Evolutionary conservation across 2,329 filamentous ascomycete genomes (phyloP).

Genomic region (Amauroascus niger): DNA sequence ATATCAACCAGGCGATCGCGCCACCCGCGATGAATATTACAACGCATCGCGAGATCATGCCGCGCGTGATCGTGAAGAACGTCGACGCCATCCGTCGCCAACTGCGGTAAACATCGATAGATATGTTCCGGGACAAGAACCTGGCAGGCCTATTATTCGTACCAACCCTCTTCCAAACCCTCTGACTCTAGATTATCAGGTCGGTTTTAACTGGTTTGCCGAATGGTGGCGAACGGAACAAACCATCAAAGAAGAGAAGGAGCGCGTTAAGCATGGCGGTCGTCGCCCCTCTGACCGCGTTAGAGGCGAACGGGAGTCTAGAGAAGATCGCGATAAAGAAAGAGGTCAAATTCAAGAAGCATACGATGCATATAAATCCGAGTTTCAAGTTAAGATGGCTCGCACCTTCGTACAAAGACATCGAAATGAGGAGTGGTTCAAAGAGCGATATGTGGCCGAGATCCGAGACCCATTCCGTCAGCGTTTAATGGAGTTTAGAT

Average conservation of each 20-base stretch:
- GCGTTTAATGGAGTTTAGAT: slow-evolving; percentile 70
- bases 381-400: slow-evolving; percentile 64
- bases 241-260: slow-evolving; percentile 54
- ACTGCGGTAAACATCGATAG: slow-evolving; percentile 51
- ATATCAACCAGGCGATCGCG: slow-evolving; percentile 49
- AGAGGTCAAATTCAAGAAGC: slow-evolving; percentile 54
- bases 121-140: slow-evolving; percentile 55
- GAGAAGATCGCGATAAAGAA: slow-evolving; percentile 55
- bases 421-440: slow-evolving; percentile 96
- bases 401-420: slow-evolving; percentile 82
- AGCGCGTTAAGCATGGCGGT: slow-evolving; percentile 51
- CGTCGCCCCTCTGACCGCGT: slow-evolving; percentile 46
- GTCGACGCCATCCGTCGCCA: slow-evolving; percentile 49
- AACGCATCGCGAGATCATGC: slow-evolving; percentile 34
- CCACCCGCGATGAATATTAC: slow-evolving; percentile 50
- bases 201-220: slow-evolving; percentile 58
- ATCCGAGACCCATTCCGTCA: slow-evolving; percentile 64
- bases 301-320: slow-evolving; percentile 52
- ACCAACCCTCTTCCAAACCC: slow-evolving; percentile 53
- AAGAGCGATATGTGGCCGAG: slow-evolving; percentile 81
- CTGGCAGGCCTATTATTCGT: slow-evolving; percentile 43
- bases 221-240: slow-evolving; percentile 60
- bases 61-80: slow-evolving; percentile 47
- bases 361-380: slow-evolving; percentile 57
- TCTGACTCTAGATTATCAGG: slow-evolving; percentile 54